Conservation (phyloP, 352 stramenopile species). For the Globisporangium viniferum region DNA sequence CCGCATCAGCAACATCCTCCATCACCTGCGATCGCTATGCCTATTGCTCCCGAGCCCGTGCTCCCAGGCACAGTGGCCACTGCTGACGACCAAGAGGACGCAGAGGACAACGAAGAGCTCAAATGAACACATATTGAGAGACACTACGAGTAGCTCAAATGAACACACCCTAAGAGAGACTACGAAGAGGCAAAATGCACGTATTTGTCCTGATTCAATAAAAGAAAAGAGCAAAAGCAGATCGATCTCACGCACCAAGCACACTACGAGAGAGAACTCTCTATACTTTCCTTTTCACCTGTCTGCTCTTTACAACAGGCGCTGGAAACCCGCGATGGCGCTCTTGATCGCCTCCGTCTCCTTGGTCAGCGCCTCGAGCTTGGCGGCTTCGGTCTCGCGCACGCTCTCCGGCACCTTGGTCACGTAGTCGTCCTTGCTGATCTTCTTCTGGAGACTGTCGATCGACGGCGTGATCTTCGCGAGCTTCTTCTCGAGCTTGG, state of each 20-base stretch:
- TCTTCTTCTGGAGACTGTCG: conserved; percentile 78
- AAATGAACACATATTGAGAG: conserved; percentile 1
- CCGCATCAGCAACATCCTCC: not conserved
- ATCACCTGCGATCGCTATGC: not conserved
- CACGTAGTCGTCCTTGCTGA: conserved; percentile 69
- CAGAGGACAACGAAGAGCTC: not conserved
- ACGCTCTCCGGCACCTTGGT: conserved; percentile 81
- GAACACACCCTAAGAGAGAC: conserved; percentile 5
- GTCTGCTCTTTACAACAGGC: conserved; percentile 47
- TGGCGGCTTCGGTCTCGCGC: conserved; percentile 70
- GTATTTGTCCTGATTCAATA: not conserved
- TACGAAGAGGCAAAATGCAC: conserved; percentile 8
- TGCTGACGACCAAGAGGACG: conserved; percentile 10
- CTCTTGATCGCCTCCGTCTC: conserved; percentile 76
- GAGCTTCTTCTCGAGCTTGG: conserved; percentile 89
- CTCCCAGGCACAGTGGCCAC: conserved; percentile 24
- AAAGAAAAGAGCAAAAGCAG: not conserved
- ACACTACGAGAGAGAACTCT: not conserved
- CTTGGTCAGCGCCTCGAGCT: conserved; percentile 77
- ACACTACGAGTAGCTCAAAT: not conserved
- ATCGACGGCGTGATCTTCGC: conserved; percentile 76
- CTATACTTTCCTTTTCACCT: not conserved
- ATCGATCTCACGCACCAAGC: not conserved
- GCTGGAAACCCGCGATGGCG: conserved; percentile 77
- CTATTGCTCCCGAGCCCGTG: not conserved